Conservation (phyloP, 2,329 filamentous ascomycete species). For the Beauveria caledonica region DNA sequence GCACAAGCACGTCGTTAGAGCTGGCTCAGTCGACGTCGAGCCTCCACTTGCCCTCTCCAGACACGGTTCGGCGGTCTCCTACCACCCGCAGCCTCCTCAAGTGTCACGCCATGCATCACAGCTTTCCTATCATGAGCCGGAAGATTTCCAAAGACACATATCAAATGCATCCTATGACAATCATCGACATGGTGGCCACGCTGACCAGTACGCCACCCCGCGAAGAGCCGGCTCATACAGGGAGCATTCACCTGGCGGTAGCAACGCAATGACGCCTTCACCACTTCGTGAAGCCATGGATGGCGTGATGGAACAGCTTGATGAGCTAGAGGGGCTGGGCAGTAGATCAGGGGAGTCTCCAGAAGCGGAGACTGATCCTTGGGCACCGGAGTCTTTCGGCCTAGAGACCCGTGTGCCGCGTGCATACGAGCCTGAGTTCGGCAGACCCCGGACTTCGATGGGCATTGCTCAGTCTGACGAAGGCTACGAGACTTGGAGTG, state of each 20-base stretch:
- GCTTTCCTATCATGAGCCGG: conserved; percentile 4
- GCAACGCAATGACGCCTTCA: conserved; percentile 68
- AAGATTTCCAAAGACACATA: conserved; percentile 27
- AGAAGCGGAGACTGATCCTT: conserved; percentile 58
- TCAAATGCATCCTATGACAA: conserved; percentile 35
- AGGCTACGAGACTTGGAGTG: conserved; percentile 51
- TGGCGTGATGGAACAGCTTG: conserved; percentile 90
- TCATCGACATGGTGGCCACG: conserved; percentile 17
- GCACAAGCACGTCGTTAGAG: conserved; percentile 17
- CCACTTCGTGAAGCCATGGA: conserved; percentile 94
- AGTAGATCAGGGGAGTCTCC: conserved; percentile 49
- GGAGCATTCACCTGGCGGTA: conserved; percentile 53
- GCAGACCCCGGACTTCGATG: conserved; percentile 61
- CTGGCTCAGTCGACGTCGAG: conserved; percentile 18
- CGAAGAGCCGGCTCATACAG: conserved; percentile 55
- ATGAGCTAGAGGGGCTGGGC: conserved; percentile 57
- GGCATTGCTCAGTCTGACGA: conserved; percentile 57
- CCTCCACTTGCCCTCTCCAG: conserved; percentile 21
- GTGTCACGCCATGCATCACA: conserved; percentile 9
- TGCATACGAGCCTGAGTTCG: conserved; percentile 19
- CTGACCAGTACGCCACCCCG: conserved; percentile 39
- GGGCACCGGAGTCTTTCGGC: conserved; percentile 85
- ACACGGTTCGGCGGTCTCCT: conserved; percentile 29
- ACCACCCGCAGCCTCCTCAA: conserved; percentile 17
- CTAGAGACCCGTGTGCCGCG: conserved; percentile 31